Conservation (phyloP, 257 asterid species). For the Rhazya stricta region DNA sequence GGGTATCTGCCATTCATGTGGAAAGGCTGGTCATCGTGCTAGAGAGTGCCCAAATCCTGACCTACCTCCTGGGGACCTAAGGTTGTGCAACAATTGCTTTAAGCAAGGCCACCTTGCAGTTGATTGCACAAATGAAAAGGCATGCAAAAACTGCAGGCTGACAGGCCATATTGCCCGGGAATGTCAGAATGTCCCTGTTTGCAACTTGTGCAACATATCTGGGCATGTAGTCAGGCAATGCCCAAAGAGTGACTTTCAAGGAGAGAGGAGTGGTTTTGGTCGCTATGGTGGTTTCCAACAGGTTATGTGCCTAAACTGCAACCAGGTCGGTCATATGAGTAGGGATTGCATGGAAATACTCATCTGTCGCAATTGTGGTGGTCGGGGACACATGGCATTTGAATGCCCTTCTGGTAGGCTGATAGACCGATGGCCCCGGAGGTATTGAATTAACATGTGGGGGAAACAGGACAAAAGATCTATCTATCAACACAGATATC, state of each 20-base stretch:
- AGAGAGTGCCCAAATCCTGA: conserved; percentile 58
- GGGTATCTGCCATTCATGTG: conserved; percentile 80
- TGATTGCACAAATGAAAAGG: conserved; percentile 73
- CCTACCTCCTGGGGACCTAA: conserved; percentile 59
- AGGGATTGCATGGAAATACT: conserved; percentile 61
- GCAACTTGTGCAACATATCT: conserved; percentile 59
- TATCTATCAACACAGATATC: neutral
- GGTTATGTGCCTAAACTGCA: conserved; percentile 69
- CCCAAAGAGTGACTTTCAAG: conserved; percentile 50
- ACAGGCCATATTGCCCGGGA: conserved; percentile 75
- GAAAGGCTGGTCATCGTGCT: conserved; percentile 78
- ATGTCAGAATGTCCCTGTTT: conserved; percentile 62
- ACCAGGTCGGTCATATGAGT: conserved; percentile 81
- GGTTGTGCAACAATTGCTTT: conserved; percentile 78
- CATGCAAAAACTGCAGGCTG: conserved; percentile 74
- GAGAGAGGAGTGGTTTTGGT: conserved; percentile 55
- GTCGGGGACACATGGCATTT: conserved; percentile 75
- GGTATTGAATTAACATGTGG: conserved; percentile 6
- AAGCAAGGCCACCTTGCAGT: conserved; percentile 78
- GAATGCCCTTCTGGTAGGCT: conserved; percentile 88
- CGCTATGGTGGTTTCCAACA: conserved; percentile 16
- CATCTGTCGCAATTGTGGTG: conserved; percentile 88
- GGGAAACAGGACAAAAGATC: neutral
- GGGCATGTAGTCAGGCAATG: conserved; percentile 72
- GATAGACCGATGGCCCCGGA: conserved; percentile 48